Evolutionary conservation across 257 asterid species (phyloP), one percentile per base, ranked within the genome.

Genomic region (Coffea canephora): DNA sequence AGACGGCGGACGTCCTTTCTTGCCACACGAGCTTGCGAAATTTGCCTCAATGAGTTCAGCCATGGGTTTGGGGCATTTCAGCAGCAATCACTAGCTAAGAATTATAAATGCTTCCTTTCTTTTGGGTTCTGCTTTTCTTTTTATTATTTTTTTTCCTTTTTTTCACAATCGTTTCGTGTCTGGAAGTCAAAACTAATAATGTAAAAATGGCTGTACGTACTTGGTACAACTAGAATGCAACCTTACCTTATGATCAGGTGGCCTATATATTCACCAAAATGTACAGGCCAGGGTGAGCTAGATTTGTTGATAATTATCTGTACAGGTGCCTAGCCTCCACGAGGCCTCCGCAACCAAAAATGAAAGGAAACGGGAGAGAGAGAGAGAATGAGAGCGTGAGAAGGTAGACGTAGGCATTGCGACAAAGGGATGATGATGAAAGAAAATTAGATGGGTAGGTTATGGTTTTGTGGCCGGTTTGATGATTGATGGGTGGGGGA

Each of bases 31-130:
- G 82, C 79, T 91, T 34, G 95, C 89, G 0, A 93, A 91, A 79
- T 91, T 93, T 45, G 98, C 96, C 54, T 86, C 95, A 13, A 89
- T 94, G 91, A 88, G 84, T 80, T 87, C 97, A 27, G 92, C 92
- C 19, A 89, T 94, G 98, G 97, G 93, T 72, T 82, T 94, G 79
- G 86, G 86, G 89, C 94, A 91, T 84, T 91, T 86, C 85, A 82
- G 85, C 79, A 52, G 86, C 81, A 84, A 88, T 75, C 91, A 83
- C 80, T 89, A 91, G 88, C 84, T 23, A 79, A 46, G 45, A 39
- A 45, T 16, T 43, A 27, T 71, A 39, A 8, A 49, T 49, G 54
- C 1, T 49, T 49, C 54, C 8, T 49, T 49, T 49, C 54, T 49
- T 49, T 54, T 73, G 34, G 16, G n/a, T 12, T 48, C 55, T 50